A percentile compares a stretch with the other conserved stretches of the same genome.
These are phyloP conservation scores for Eutypella sp. DNA, from an alignment of 2,329 filamentous ascomycete genomes.

Conservation along the genomic window DNA sequence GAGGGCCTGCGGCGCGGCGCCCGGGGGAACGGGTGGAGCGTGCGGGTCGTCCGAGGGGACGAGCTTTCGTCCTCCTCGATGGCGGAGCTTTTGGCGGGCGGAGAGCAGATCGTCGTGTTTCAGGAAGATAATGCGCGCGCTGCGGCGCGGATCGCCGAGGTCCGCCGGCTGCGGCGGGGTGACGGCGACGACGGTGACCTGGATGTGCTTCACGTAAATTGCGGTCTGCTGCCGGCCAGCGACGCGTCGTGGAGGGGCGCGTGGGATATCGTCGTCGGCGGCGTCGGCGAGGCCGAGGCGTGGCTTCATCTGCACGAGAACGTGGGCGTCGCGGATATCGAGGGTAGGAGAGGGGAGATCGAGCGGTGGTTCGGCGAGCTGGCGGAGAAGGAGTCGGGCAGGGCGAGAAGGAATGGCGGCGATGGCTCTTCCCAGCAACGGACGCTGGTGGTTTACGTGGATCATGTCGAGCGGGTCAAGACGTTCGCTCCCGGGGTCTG, in stretches of 20 bases:
- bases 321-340: constrained; percentile 50
- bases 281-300: constrained; percentile 27
- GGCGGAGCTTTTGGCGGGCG: constrained; percentile 32
- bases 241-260: constrained; percentile 48
- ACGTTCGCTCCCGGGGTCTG: constrained; percentile 64
- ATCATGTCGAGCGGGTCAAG: constrained; percentile 62
- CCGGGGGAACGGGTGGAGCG: constrained; percentile 59
- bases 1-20: constrained; percentile 79
- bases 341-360: constrained; percentile 41
- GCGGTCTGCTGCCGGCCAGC: constrained; percentile 58
- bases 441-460: constrained; percentile 35
- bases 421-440: too few relatives aligned
- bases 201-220: constrained; percentile 56
- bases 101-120: constrained; percentile 60
- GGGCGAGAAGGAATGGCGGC: constrained; percentile 5
- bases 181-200: constrained; percentile 4
- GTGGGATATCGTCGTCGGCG: constrained; percentile 36
- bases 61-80: constrained; percentile 34
- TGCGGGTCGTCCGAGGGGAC: constrained; percentile 45
- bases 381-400: constrained; percentile 15
- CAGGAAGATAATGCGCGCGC: constrained; percentile 62
- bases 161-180: constrained; percentile 22
- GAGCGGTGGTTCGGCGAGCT: constrained; percentile 40
- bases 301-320: constrained; percentile 67
- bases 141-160: constrained; percentile 31